phyloP scores from a whole-genome alignment of 1,284 basidiomycete species.

The Anthracocystis panici-leucophaei region DNA sequence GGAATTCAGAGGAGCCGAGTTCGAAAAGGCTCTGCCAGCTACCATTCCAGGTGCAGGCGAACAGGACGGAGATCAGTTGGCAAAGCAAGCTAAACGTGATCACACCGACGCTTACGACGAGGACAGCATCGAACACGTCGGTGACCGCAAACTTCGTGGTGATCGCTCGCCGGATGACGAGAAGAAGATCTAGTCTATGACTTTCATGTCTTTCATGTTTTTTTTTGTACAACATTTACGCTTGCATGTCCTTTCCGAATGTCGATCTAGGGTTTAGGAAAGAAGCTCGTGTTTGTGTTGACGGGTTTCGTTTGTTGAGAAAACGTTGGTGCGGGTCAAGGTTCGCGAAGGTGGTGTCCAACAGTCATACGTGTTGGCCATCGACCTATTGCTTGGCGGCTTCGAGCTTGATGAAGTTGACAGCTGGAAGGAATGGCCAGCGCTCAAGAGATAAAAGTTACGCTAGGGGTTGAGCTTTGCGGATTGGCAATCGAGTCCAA shows the following conservation, averaged over 20 bases:
- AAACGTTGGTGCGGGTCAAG: no score
- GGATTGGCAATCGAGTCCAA: no score
- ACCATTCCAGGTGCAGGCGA: constrained; percentile 33
- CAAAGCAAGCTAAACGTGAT: background rate
- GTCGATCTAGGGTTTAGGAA: no score
- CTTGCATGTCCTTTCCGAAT: background rate
- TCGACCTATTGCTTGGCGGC: no score
- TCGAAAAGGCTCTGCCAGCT: constrained; percentile 73
- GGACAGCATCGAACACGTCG: constrained; percentile 46
- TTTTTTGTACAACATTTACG: background rate
- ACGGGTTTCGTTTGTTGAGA: no score
- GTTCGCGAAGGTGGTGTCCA: no score
- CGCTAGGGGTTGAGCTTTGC: no score
- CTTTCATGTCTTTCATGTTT: background rate
- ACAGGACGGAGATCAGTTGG: constrained; percentile 23
- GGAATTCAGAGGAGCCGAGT: constrained; percentile 78
- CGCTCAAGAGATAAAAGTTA: no score
- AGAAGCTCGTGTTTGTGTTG: background rate
- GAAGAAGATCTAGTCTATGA: constrained; percentile 28
- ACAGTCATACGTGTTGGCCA: no score
- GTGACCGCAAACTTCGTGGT: constrained; percentile 12
- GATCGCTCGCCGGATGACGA: constrained; percentile 23
- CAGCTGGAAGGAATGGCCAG: no score
- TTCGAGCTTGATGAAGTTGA: no score
- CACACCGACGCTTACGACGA: constrained; percentile 23